phyloP scores from a whole-genome alignment of 2,329 filamentous ascomycete species.

The Monosporascus cannonballus region DNA sequence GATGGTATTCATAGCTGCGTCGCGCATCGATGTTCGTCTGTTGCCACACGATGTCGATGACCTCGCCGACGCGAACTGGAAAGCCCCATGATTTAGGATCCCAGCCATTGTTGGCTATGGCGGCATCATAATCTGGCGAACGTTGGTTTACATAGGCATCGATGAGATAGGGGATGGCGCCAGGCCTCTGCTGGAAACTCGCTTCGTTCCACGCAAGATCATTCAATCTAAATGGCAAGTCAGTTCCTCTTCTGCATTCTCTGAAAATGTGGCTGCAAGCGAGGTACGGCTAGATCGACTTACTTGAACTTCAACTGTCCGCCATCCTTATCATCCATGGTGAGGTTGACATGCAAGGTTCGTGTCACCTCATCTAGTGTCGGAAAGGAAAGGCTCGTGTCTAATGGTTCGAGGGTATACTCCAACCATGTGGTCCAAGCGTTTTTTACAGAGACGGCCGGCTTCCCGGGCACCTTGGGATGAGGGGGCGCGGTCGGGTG shows the following conservation, averaged over 20 bases:
- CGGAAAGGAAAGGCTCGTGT: conserved; percentile 27
- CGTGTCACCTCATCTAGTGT: conserved; percentile 41
- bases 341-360: conserved; percentile 40
- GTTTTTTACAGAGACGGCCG: conserved; percentile 27
- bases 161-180: conserved; percentile 41
- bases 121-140: conserved; percentile 46
- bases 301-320: conserved; percentile 31
- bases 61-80: conserved; percentile 49
- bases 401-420: conserved; percentile 37
- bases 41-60: conserved; percentile 45
- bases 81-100: conserved; percentile 45
- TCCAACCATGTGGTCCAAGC: conserved; percentile 34
- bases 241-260: not conserved
- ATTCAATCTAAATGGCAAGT: conserved; percentile 28
- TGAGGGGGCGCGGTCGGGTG: not conserved
- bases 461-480: conserved; percentile 21
- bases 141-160: conserved; percentile 44
- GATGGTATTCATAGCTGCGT: conserved; percentile 40
- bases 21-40: conserved; percentile 31
- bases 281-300: conserved; percentile 4
- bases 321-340: conserved; percentile 31
- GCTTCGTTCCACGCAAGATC: conserved; percentile 38
- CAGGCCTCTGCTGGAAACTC: conserved; percentile 11
- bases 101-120: conserved; percentile 44
- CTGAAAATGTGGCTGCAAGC: not conserved